Base-by-base conservation (phyloP, 2,329 filamentous ascomycete genomes). In the Colletotrichum cereale region DNA sequence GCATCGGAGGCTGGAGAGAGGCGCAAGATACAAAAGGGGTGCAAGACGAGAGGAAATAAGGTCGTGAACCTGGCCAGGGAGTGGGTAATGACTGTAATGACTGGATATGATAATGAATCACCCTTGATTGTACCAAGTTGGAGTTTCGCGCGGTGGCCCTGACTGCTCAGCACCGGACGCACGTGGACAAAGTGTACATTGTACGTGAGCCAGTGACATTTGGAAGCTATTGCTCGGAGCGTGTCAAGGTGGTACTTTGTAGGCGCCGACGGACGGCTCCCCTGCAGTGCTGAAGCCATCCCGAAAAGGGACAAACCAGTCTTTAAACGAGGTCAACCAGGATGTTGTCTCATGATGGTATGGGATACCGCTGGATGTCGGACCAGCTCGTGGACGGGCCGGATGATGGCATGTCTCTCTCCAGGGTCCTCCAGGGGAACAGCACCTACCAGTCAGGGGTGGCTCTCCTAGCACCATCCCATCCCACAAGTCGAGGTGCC, bases 1-100 rank as follows among this genome's bases (percentile, higher is more conserved):
- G 58, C 34, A 68, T 71, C 31, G 65, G 65, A 7, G 65, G 65
- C 38, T 69, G 65, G 69, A 63, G 69, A 5, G 69, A 71, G 58
- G 47, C 47, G 53, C 44, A 68, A 16, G 42, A 47, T 21, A 36
- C 26, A 18, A 7, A 24, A 56, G 48, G 60, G 56, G 21, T 42
- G 56, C 29, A 58, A 11, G 53, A n/a, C 31, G 50, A 38, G 21
- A 60, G 21, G 16, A 34, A n/a, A 14, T n/a, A 38, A 66, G 24
- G 67, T 31, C 34, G n/a, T 44, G 52, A 31, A n/a, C 34, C 12
- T 29, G 47, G 31, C 31, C 10, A 11, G 34, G 34, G 36, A 71
- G 38, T 62, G 57, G 57, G 47, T 62, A 62, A 67, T 47, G 67
- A 67, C 48, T 12, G 12, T 47, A 18, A 52, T 52, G 48, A 71